phyloP scores from a whole-genome alignment of 176 grass and related monocot species.

The Paspalum notatum region DNA sequence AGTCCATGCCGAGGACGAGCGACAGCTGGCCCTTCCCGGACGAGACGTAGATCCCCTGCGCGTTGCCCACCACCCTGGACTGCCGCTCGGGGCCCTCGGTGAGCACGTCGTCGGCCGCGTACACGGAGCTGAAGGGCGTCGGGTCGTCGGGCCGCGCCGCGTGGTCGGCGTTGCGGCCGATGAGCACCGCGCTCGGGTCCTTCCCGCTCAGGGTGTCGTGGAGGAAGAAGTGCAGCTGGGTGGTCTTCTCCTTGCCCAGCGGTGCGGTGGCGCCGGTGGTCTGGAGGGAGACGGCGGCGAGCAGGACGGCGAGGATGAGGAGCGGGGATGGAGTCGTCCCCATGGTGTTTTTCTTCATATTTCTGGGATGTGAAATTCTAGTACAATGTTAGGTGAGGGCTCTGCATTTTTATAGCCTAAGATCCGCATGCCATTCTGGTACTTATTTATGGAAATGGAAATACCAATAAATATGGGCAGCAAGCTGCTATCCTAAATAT shows the following conservation, averaged over 20 bases:
- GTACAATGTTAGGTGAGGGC: neutral
- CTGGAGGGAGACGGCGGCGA: neutral
- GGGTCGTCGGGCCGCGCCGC: neutral
- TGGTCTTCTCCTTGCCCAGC: slow-evolving; percentile 39
- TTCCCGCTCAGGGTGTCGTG: slow-evolving; percentile 53
- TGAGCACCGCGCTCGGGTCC: slow-evolving; percentile 39
- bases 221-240: slow-evolving; percentile 59
- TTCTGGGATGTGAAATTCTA: neutral
- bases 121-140: slow-evolving; percentile 36
- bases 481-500: too few relatives aligned
- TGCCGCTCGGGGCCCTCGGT: slow-evolving; percentile 41
- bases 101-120: slow-evolving; percentile 45
- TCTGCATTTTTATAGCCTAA: slow-evolving; percentile 29
- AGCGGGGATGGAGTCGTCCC: neutral
- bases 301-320: neutral
- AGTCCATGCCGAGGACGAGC: slow-evolving; percentile 52
- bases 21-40: neutral
- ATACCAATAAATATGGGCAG: too few relatives aligned
- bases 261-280: neutral
- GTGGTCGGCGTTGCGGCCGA: neutral
- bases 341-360: slow-evolving; percentile 7
- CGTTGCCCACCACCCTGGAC: slow-evolving; percentile 51
- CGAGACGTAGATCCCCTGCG: slow-evolving; percentile 34
- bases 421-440: neutral
- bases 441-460: neutral